Evolutionary conservation across 2,329 filamentous ascomycete genomes (phyloP).

Genomic region (Neonectria punicea): DNA sequence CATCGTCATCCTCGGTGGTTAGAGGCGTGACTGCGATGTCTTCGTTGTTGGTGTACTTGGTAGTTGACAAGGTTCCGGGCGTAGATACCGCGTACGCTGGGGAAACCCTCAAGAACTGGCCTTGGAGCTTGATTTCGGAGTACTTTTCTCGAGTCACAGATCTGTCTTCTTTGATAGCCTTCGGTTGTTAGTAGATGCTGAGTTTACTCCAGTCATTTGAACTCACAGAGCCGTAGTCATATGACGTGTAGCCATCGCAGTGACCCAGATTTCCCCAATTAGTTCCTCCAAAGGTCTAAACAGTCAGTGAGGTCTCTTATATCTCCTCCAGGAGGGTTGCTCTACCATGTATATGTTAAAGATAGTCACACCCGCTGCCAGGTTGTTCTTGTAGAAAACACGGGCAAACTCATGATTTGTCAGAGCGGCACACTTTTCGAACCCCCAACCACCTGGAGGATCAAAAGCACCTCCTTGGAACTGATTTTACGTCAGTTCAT

Average conservation of each 20-base stretch:
- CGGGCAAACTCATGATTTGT: constrained; percentile 79
- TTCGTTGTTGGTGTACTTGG: constrained; percentile 62
- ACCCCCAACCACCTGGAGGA: constrained; percentile 78
- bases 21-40: constrained; percentile 71
- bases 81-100: constrained; percentile 73
- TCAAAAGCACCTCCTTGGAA: constrained; percentile 80
- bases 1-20: constrained; percentile 58
- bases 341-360: constrained; percentile 80
- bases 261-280: constrained; percentile 87
- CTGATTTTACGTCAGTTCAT: constrained; percentile 43
- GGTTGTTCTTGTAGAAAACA: constrained; percentile 83
- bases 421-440: constrained; percentile 72
- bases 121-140: constrained; percentile 79
- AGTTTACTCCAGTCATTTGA: fast-evolving
- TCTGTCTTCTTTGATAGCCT: constrained; percentile 73
- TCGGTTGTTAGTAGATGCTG: fast-evolving
- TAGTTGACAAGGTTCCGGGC: constrained; percentile 60
- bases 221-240: constrained; percentile 62
- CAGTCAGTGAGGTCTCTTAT: constrained; percentile 2
- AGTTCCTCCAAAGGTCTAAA: constrained; percentile 75
- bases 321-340: fast-evolving
- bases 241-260: constrained; percentile 70
- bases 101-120: constrained; percentile 78
- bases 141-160: constrained; percentile 79
- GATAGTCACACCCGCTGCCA: constrained; percentile 72